Evolutionary conservation across 1,284 basidiomycete genomes (phyloP).

Genomic region (Leccinum griseonigrum): DNA sequence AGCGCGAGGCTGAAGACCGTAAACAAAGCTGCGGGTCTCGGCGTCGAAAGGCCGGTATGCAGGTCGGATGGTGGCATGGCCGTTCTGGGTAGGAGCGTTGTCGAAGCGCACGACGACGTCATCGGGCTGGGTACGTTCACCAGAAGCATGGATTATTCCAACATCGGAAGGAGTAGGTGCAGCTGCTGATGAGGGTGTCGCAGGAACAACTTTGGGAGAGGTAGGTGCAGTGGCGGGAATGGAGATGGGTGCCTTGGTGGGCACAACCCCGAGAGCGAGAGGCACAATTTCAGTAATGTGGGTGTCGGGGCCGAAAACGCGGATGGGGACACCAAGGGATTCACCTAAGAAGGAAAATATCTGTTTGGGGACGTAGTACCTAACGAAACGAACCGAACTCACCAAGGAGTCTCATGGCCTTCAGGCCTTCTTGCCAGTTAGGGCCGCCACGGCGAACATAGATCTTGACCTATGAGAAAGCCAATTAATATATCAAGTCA

Average conservation of each 20-base stretch:
- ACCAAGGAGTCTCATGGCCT: slow-evolving; percentile 95
- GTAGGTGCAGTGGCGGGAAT: slow-evolving; percentile 40
- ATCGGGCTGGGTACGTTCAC: slow-evolving; percentile 79
- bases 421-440: slow-evolving; percentile 99
- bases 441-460: slow-evolving; percentile 98
- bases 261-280: slow-evolving; percentile 86
- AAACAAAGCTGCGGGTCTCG: slow-evolving; percentile 92
- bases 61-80: slow-evolving; percentile 51
- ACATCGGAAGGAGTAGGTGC: slow-evolving; percentile 45
- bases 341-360: slow-evolving; percentile 49
- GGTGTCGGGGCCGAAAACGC: slow-evolving; percentile 96
- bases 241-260: slow-evolving; percentile 37
- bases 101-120: slow-evolving; percentile 92
- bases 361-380: background rate
- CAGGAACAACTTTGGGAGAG: slow-evolving; percentile 37
- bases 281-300: slow-evolving; percentile 99
- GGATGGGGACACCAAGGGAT: slow-evolving; percentile 95
- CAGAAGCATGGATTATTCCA: slow-evolving; percentile 77
- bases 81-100: slow-evolving; percentile 35
- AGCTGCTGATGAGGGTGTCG: slow-evolving; percentile 22
- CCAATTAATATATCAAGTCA: background rate
- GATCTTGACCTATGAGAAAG: slow-evolving; percentile 67
- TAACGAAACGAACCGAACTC: slow-evolving; percentile 1
- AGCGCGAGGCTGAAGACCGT: slow-evolving; percentile 97
- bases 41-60: slow-evolving; percentile 90